Conservation (phyloP, 2,329 filamentous ascomycete genomes). For the Ambrosiella cleistominuta region DNA sequence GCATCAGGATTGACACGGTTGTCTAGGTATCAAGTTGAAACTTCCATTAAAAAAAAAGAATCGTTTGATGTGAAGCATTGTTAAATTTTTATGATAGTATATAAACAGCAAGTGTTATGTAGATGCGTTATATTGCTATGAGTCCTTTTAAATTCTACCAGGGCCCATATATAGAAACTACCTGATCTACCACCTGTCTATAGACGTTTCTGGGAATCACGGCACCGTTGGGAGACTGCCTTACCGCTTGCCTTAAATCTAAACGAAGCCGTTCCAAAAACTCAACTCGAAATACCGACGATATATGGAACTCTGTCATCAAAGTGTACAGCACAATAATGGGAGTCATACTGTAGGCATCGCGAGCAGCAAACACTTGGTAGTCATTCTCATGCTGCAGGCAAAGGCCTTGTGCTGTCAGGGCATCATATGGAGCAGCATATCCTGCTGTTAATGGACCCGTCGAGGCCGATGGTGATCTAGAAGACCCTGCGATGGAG, state of each 20-base stretch:
- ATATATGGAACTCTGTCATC: background rate
- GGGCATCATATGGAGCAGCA: background rate
- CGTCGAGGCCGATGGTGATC: background rate
- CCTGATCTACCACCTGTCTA: background rate
- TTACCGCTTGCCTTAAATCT: background rate
- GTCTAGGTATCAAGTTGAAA: too few relatives aligned
- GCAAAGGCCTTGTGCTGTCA: background rate
- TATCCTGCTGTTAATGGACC: background rate
- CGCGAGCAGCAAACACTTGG: background rate
- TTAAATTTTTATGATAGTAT: too few relatives aligned
- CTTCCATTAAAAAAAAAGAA: too few relatives aligned
- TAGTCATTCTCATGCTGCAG: background rate
- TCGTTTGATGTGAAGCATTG: too few relatives aligned
- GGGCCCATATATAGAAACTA: background rate
- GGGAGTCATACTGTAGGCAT: background rate
- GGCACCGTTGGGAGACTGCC: background rate
- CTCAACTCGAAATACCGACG: background rate
- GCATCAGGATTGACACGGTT: too few relatives aligned
- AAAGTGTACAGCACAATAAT: background rate
- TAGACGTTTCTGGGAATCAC: too few relatives aligned
- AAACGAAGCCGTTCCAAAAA: background rate
- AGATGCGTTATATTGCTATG: too few relatives aligned
- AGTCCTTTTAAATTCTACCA: background rate
- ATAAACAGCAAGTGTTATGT: too few relatives aligned
- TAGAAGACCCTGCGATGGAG: background rate